These are phyloP conservation scores for Musa balbisiana DNA, from an alignment of 202 grass and related monocot species.

Conservation along the genomic window DNA sequence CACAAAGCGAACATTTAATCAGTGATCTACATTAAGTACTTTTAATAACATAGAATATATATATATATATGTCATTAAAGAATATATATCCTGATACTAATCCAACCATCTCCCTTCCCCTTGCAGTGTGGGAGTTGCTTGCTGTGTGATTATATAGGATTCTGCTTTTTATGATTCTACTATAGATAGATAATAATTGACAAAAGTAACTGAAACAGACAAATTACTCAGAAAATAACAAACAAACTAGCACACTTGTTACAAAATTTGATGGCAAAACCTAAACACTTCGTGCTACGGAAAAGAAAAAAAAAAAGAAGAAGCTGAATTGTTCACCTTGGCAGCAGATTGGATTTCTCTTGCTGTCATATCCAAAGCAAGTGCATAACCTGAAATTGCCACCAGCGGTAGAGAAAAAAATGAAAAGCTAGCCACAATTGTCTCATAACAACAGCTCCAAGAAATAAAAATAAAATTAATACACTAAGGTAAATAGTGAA, in stretches of 20 bases:
- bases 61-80: no score
- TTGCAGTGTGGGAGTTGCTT: background rate
- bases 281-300: background rate
- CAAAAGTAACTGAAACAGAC: background rate
- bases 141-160: background rate
- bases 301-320: background rate
- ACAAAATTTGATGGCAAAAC: background rate
- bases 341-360: constrained; percentile 72
- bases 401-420: background rate
- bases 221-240: background rate
- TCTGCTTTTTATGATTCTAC: background rate
- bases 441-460: background rate
- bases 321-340: constrained; percentile 41
- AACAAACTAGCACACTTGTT: background rate
- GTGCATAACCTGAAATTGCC: constrained; percentile 64
- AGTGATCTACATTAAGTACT: no score
- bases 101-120: background rate
- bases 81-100: background rate
- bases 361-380: constrained; percentile 98
- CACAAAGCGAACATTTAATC: no score
- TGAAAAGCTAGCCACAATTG: background rate
- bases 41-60: no score
- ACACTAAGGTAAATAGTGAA: background rate
- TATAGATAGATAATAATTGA: background rate
- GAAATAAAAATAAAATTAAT: background rate